Conservation (phyloP, 495 filamentous ascomycete species). For the Penicillium subrubescens region DNA sequence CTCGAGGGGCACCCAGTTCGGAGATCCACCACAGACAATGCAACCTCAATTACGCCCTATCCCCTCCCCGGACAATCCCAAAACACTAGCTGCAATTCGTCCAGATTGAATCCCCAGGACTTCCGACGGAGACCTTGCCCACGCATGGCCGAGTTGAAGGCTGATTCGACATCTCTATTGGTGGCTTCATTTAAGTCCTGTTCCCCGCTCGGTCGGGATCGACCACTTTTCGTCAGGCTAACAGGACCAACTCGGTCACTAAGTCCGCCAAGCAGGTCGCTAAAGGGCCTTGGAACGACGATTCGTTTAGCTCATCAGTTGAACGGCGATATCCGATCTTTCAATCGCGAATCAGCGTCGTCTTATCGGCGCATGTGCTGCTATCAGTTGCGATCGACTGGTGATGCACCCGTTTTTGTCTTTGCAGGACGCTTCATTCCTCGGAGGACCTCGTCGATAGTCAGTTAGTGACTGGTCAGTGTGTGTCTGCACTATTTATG, state of each 20-base stretch:
- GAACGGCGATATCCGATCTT: slow-evolving; percentile 28
- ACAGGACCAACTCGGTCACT: neutral
- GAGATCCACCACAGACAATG: slow-evolving; percentile 29
- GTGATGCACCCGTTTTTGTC: slow-evolving; percentile 4
- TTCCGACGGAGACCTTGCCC: slow-evolving; percentile 8
- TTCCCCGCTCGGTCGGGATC: slow-evolving; percentile 6
- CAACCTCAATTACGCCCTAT: slow-evolving; percentile 20
- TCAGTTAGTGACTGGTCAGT: neutral
- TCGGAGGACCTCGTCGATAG: neutral
- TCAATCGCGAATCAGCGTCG: slow-evolving; percentile 35
- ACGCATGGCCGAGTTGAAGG: slow-evolving; percentile 4
- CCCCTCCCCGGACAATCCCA: slow-evolving; percentile 1
- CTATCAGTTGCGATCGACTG: slow-evolving; percentile 22
- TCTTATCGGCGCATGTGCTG: slow-evolving; percentile 40
- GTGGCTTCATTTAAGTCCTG: neutral
- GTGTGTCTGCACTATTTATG: neutral
- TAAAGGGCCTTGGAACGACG: neutral
- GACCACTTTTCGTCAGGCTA: slow-evolving; percentile 8
- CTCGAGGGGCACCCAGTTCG: slow-evolving; percentile 15
- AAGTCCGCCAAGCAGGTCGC: neutral
- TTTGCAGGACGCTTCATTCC: neutral
- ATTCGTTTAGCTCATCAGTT: neutral
- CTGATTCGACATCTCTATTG: slow-evolving; percentile 4
- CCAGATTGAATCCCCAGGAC: slow-evolving; percentile 1
- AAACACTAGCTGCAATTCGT: slow-evolving; percentile 13